Evolutionary conservation across 192 early-diverging fungal species (phyloP).

Genomic region (Glomus cerebriforme): DNA sequence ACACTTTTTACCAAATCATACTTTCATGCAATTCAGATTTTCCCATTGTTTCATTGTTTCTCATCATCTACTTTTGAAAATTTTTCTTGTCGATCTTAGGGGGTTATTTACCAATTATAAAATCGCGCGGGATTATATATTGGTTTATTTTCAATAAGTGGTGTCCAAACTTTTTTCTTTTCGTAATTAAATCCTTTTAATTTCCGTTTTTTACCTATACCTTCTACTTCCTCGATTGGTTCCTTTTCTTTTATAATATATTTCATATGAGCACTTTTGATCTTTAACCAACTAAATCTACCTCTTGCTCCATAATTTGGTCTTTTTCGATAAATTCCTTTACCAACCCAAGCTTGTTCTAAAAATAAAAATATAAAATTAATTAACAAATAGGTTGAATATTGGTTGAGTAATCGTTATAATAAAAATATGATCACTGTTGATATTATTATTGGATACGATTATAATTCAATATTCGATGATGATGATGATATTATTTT

Average conservation of each 20-base stretch:
- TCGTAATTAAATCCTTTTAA: slow-evolving; percentile 59
- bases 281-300: slow-evolving; percentile 74
- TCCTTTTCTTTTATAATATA: slow-evolving; percentile 72
- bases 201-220: slow-evolving; percentile 49
- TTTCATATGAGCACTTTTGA: slow-evolving; percentile 78
- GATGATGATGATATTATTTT: no score
- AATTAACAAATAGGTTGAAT: no score
- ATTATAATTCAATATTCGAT: no score
- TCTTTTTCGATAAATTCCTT: slow-evolving; percentile 75
- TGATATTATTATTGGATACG: no score
- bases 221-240: slow-evolving; percentile 34
- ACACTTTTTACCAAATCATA: no score
- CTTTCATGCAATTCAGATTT: no score
- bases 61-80: no score
- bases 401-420: no score
- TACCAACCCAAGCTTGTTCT: slow-evolving; percentile 85
- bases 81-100: no score
- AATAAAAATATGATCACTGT: no score
- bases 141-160: slow-evolving; percentile 70
- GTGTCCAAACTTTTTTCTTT: slow-evolving; percentile 68
- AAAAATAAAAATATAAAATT: slow-evolving; percentile 12
- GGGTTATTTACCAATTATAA: slow-evolving; percentile 72
- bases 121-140: slow-evolving; percentile 67
- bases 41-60: no score
- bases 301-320: slow-evolving; percentile 78